phyloP scores from a whole-genome alignment of 202 grass and related monocot genomes.

The Panicum hallii region DNA sequence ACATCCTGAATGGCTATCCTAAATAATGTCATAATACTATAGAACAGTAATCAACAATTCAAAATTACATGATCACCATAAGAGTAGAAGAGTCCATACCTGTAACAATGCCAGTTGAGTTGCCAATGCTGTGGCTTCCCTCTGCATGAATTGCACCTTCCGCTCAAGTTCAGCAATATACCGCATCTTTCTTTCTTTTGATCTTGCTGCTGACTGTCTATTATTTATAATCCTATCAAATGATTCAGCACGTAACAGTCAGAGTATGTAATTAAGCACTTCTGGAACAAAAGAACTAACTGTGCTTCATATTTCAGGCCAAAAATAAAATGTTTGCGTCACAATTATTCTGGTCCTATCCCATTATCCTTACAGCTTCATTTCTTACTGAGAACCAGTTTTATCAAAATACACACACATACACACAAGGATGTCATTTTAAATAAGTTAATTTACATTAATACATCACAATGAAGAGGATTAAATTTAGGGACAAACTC shows the following conservation, averaged over 20 bases:
- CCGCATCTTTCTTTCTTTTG: slow-evolving; percentile 92
- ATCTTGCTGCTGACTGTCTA: slow-evolving; percentile 87
- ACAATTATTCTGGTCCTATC: background rate
- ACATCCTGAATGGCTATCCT: slow-evolving; percentile 3
- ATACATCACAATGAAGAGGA: background rate
- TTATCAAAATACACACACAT: background rate
- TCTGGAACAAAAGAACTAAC: background rate
- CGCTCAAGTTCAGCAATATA: slow-evolving; percentile 88
- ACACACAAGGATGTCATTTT: background rate
- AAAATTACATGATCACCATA: slow-evolving; percentile 4
- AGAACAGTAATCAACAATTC: background rate
- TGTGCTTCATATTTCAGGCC: background rate
- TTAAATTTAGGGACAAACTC: background rate
- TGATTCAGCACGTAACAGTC: background rate
- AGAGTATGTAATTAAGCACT: background rate
- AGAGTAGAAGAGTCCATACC: slow-evolving; percentile 38
- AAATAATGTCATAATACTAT: background rate
- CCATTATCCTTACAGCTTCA: background rate
- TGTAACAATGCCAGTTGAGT: slow-evolving; percentile 73
- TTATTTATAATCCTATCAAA: slow-evolving; percentile 82
- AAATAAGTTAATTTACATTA: background rate
- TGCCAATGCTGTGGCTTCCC: slow-evolving; percentile 79
- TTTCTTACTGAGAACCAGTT: background rate
- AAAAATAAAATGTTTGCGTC: background rate
- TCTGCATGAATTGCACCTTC: slow-evolving; percentile 77